phyloP scores from a whole-genome alignment of 176 grass and related monocot genomes.

The Thinopyrum elongatum region DNA sequence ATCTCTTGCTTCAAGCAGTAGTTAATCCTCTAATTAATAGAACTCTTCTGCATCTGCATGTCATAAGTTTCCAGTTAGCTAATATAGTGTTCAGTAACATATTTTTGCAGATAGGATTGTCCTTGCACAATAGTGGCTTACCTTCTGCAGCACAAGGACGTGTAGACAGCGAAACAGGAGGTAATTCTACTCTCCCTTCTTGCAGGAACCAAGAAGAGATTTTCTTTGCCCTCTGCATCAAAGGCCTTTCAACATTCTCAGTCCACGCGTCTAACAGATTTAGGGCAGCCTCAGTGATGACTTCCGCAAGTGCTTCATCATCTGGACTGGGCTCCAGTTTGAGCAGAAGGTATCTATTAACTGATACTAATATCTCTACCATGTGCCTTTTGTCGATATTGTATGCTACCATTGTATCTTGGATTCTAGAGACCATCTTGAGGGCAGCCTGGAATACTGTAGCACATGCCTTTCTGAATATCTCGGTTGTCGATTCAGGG shows the following conservation, averaged over 20 bases:
- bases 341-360: slow-evolving; percentile 37
- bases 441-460: slow-evolving; percentile 35
- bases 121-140: slow-evolving; percentile 27
- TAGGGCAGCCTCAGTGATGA: slow-evolving; percentile 34
- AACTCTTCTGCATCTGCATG: slow-evolving; percentile 56
- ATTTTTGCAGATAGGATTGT: not conserved
- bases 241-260: slow-evolving; percentile 36
- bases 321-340: slow-evolving; percentile 46
- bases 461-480: slow-evolving; percentile 30
- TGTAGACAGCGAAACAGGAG: slow-evolving; percentile 30
- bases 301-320: slow-evolving; percentile 37
- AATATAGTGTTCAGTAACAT: not conserved
- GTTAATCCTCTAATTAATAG: slow-evolving; percentile 35
- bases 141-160: slow-evolving; percentile 36
- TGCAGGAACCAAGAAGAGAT: slow-evolving; percentile 34
- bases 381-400: slow-evolving; percentile 35
- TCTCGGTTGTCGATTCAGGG: slow-evolving; percentile 26
- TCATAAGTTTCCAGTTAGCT: not conserved
- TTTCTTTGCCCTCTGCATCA: slow-evolving; percentile 38
- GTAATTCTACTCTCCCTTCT: slow-evolving; percentile 30
- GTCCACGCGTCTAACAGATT: slow-evolving; percentile 36
- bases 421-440: slow-evolving; percentile 36
- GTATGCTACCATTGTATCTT: slow-evolving; percentile 32
- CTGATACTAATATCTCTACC: slow-evolving; percentile 31
- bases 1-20: slow-evolving; percentile 32